Percentiles rank a stretch among this genome's conserved stretches.
phyloP scores from a whole-genome alignment of 768 basidiomycete genomes.

The Rhodosporidiobolus odoratus region DNA sequence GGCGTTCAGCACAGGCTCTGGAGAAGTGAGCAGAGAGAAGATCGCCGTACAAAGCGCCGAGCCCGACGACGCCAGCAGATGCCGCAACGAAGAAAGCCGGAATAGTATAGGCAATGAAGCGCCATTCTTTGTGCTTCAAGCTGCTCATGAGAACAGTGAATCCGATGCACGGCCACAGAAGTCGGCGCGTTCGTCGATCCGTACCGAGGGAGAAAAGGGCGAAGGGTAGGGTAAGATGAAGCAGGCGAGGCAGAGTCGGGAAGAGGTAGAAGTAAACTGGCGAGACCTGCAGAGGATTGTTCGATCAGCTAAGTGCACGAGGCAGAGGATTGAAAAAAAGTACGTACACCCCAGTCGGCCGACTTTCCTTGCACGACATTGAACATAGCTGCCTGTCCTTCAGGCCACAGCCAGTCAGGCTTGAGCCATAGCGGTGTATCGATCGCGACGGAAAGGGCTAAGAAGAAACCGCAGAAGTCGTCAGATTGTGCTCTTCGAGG shows the following conservation, averaged over 20 bases:
- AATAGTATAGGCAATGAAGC: conserved; percentile 83
- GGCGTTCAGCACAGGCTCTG: background rate
- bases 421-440: conserved; percentile 79
- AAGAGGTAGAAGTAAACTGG: conserved; percentile 65
- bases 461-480: background rate
- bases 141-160: conserved; percentile 65
- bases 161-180: conserved; percentile 54
- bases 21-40: background rate
- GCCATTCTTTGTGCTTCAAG: conserved; percentile 94
- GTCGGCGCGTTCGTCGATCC: conserved; percentile 54
- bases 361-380: conserved; percentile 83
- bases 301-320: background rate
- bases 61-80: conserved; percentile 53
- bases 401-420: conserved; percentile 71
- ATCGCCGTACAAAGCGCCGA: conserved; percentile 60
- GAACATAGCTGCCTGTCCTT: conserved; percentile 69
- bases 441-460: conserved; percentile 60
- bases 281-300: conserved; percentile 55
- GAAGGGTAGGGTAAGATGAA: conserved; percentile 62
- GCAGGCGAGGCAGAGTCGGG: conserved; percentile 67
- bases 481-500: background rate
- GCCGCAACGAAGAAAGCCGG: conserved; percentile 76
- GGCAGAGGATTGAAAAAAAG: background rate
- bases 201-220: conserved; percentile 54
- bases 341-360: conserved; percentile 82